These are phyloP conservation scores for Colletotrichum destructivum DNA, from an alignment of 2,329 filamentous ascomycete genomes.

Conservation along the genomic window DNA sequence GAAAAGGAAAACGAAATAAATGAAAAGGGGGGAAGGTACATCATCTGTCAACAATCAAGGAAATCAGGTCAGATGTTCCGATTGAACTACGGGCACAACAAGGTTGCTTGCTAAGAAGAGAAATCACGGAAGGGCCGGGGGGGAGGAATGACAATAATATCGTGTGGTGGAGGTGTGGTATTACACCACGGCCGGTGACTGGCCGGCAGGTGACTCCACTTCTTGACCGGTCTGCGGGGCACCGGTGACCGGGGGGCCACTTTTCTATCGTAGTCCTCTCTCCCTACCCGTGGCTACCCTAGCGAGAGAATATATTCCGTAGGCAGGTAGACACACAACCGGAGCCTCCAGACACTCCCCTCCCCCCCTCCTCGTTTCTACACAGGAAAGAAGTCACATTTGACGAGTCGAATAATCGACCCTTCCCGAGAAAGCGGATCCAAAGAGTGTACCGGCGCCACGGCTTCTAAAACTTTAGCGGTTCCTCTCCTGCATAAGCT, in stretches of 20 bases:
- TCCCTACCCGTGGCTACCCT: neutral
- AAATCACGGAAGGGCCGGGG: neutral
- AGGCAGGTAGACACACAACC: neutral
- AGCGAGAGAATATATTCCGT: neutral
- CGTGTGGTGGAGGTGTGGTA: conserved; percentile 29
- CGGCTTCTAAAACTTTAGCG: neutral
- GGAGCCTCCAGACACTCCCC: conserved; percentile 16
- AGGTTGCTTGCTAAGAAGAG: neutral
- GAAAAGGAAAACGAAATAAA: conserved; percentile 1
- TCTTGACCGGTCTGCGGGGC: conserved; percentile 41
- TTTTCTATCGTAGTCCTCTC: neutral
- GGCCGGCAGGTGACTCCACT: conserved; percentile 37
- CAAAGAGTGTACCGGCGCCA: conserved; percentile 11
- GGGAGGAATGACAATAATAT: neutral
- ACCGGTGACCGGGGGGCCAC: conserved; percentile 39
- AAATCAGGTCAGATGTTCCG: neutral
- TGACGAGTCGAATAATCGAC: conserved; percentile 31
- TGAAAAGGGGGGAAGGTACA: neutral
- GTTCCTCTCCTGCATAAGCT: neutral
- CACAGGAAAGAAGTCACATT: conserved; percentile 19
- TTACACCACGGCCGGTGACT: conserved; percentile 30
- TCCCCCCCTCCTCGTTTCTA: no score
- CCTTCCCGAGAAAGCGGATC: conserved; percentile 5
- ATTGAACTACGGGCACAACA: neutral
- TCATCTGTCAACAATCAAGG: conserved; percentile 27